Percentiles rank a stretch among this genome's conserved stretches.
phyloP scores from a whole-genome alignment of 2,329 filamentous ascomycete species.

The Graphilbum fragrans region DNA sequence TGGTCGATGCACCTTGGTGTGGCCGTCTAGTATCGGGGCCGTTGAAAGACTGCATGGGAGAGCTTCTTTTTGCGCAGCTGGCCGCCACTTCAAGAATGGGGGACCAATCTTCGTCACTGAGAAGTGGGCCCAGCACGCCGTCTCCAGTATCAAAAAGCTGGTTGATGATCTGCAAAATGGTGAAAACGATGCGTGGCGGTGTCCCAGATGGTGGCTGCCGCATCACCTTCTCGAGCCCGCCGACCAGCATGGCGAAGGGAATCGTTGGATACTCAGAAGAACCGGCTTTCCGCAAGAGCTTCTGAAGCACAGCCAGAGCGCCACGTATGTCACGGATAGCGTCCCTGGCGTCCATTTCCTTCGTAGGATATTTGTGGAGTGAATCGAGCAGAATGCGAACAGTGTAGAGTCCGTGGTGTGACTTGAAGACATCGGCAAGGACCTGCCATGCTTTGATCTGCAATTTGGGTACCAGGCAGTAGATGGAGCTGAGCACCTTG shows the following conservation, averaged over 20 bases:
- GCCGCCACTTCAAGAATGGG: slow-evolving; percentile 46
- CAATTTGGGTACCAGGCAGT: slow-evolving; percentile 49
- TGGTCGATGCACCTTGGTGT: not conserved
- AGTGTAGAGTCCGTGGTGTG: slow-evolving; percentile 60
- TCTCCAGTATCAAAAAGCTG: slow-evolving; percentile 41
- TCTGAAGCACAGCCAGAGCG: slow-evolving; percentile 49
- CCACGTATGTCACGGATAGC: slow-evolving; percentile 46
- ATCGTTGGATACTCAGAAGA: slow-evolving; percentile 49
- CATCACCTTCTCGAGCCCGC: slow-evolving; percentile 41
- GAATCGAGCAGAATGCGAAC: slow-evolving; percentile 48
- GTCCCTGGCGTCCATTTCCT: slow-evolving; percentile 36
- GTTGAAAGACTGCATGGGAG: not conserved
- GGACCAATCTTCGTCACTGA: slow-evolving; percentile 56
- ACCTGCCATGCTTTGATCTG: slow-evolving; percentile 58
- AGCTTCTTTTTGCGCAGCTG: slow-evolving; percentile 33
- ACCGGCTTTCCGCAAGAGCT: slow-evolving; percentile 46
- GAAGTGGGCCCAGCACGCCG: slow-evolving; percentile 38
- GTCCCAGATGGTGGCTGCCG: slow-evolving; percentile 20
- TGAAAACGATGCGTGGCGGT: slow-evolving; percentile 31
- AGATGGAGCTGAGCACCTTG: slow-evolving; percentile 60
- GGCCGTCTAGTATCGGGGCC: not conserved
- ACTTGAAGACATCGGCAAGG: slow-evolving; percentile 57
- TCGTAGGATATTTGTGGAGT: slow-evolving; percentile 34
- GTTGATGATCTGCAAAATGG: slow-evolving; percentile 40
- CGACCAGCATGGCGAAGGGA: slow-evolving; percentile 45